Conservation (phyloP, 495 filamentous ascomycete genomes). For the Annulohypoxylon bovei region DNA sequence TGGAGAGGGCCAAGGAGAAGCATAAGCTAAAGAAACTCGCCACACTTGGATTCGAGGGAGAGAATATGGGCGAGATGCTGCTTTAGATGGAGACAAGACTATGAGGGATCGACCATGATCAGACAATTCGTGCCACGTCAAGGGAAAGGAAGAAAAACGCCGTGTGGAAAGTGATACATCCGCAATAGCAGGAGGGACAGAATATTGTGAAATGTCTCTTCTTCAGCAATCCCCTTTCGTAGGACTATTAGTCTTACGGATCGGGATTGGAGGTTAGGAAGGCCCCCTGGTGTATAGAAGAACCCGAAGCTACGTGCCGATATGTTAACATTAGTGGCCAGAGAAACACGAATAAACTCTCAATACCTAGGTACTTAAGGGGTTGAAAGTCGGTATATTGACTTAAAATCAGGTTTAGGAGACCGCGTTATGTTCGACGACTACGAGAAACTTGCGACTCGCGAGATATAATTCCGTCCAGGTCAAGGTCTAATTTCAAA, state of each 20-base stretch:
- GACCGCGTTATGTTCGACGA: background rate
- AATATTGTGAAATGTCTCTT: slow-evolving; percentile 81
- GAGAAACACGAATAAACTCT: background rate
- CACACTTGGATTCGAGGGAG: slow-evolving; percentile 85
- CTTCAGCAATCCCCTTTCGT: slow-evolving; percentile 14
- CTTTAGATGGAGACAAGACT: slow-evolving; percentile 57
- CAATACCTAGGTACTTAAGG: background rate
- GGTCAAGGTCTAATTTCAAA: background rate
- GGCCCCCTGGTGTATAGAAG: slow-evolving; percentile 6
- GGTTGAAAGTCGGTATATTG: background rate
- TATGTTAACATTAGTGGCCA: background rate
- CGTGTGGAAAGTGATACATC: slow-evolving; percentile 20
- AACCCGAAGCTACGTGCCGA: slow-evolving; percentile 1
- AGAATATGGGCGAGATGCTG: slow-evolving; percentile 79
- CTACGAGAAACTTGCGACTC: background rate
- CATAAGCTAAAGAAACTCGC: slow-evolving; percentile 71
- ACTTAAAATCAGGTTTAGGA: background rate
- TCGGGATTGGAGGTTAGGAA: background rate
- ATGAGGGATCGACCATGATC: background rate
- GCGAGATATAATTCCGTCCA: background rate
- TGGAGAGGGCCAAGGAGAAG: slow-evolving; percentile 78
- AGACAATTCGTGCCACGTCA: background rate
- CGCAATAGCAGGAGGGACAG: slow-evolving; percentile 56
- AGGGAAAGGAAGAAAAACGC: background rate
- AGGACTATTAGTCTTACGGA: slow-evolving; percentile 1